Evolutionary conservation across 228 moss, liverwort and hornwort species (phyloP), one percentile per base, ranked within the genome.

Genomic region (Sphagnum magellanicum): DNA sequence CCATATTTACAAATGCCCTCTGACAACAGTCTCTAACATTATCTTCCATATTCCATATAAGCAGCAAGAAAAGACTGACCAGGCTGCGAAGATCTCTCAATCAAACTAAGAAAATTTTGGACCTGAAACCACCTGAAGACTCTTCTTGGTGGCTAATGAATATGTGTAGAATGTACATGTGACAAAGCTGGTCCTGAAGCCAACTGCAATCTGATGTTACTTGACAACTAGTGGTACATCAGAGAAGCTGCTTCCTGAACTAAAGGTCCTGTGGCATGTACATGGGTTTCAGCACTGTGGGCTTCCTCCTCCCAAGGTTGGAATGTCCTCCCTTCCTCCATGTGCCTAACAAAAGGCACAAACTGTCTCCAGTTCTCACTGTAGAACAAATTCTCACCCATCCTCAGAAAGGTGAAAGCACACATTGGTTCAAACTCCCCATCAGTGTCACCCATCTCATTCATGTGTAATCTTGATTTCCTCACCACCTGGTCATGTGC

Each of bases 201-300:
- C 3, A 32, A 32, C 32, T 32, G 32, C 32, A 32, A 32, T 4
- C 12, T 12, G 12, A 8, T 57, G 85, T 81, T 60, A 81, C 64
- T 90, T 89, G 90, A 5, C 81, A 89, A 12, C 12, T 55, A 81
- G 16, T 81, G 81, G 62, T 78, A 78, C 74, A 70, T 83, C 0
- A 83, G 71, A 7, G 83, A 50, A 0, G 74, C 76, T 1, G 82
- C 83, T 60, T 84, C 83, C 8, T 79, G 83, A 47, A 79, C 79
- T 6, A 79, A 9, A 51, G 72, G 72, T 14, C 66, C 69, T 4
- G 80, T 79, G 12, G 79, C 77, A 47, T 80, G 72, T 4, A 80
- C 76, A 14, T 52, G 71, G 1, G 69, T 72, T 48, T 84, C 66
- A 0, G 77, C 59, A 17, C 79, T 74, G 52, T 59, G 74, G 50